A percentile compares a stretch with the other conserved stretches of the same genome.
These are phyloP conservation scores for Penicillium sp. DNA, from an alignment of 2,329 filamentous ascomycete genomes.

Conservation along the genomic window DNA sequence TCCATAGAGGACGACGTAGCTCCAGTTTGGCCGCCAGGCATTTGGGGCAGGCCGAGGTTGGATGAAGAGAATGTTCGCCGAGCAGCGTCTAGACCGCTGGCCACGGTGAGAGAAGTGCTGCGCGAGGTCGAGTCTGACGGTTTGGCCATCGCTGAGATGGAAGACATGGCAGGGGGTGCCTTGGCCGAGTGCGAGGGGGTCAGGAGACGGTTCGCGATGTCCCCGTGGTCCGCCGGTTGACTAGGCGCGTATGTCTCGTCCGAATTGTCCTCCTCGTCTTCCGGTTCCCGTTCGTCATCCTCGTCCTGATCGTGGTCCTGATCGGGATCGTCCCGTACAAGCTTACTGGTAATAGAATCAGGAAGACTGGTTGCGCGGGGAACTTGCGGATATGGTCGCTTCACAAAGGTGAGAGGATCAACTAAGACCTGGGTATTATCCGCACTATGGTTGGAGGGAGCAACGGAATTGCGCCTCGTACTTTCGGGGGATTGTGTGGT, in stretches of 20 bases:
- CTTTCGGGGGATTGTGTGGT: conserved; percentile 52
- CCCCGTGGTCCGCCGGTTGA: conserved; percentile 35
- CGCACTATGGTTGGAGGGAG: conserved; percentile 36
- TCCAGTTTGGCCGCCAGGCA: conserved; percentile 36
- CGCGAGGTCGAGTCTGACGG: conserved; percentile 41
- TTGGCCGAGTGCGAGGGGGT: conserved; percentile 45
- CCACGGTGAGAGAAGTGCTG: conserved; percentile 40
- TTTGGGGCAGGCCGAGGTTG: conserved; percentile 29
- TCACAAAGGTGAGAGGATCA: conserved; percentile 45
- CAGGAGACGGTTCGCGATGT: conserved; percentile 41
- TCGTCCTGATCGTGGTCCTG: conserved; percentile 22
- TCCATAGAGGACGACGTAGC: conserved; percentile 51
- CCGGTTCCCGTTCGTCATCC: conserved; percentile 18
- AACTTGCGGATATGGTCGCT: conserved; percentile 42
- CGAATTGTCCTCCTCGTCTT: conserved; percentile 20
- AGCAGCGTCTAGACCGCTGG: conserved; percentile 34
- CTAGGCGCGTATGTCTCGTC: conserved; percentile 24
- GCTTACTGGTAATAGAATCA: conserved; percentile 38
- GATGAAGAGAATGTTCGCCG: conserved; percentile 37
- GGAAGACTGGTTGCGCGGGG: conserved; percentile 43
- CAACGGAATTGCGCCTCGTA: conserved; percentile 49
- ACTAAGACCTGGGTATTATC: conserved; percentile 40
- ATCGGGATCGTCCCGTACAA: conserved; percentile 29
- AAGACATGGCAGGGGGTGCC: conserved; percentile 52
- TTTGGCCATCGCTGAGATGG: conserved; percentile 49